Evolutionary conservation across 345 rosid genomes (phyloP), one percentile per base, ranked within the genome.

Genomic region (Arabis alpina): DNA sequence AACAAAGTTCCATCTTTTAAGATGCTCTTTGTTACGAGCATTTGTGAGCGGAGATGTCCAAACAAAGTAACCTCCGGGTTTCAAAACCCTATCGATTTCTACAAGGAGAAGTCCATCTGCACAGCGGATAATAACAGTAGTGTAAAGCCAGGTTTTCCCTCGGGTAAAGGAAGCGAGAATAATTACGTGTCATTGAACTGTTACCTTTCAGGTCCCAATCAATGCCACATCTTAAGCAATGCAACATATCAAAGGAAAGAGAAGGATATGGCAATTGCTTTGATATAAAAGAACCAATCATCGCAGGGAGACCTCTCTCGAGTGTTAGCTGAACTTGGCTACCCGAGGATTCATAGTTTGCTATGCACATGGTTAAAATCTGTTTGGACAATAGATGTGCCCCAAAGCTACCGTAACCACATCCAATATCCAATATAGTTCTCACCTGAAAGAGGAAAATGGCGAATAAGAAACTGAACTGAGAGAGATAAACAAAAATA

Each of bases 341-440:
- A 66, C 99, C 99, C 3, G 98, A 84, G 32, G 97, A 76, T 80
- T 95, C 99, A 65, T 88, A 90, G 79, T 88, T 81, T 8, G 99
- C 99, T 48, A 95, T 83, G 85, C 99, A 95, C 96, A 95, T 84
- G 5, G 99, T 90, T 71, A 95, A 75, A 41, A 95, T 82, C 57
- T 86, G 88, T 54, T 86, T 88, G 5, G 96, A 87, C 28, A 82
- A 81, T 45, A 92, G 88, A 84, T 92, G 99, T 23, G 99, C 99
- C 44, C 99, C 99, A 77, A 90, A 95, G 87, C 99, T 95, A 64
- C 99, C 98, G 64, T 90, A 95, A 75, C 99, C 99, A 74, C 99
- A 95, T 67, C 98, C 99, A 75, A 95, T 86, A 77, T 95, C 99
- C 84, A 95, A 84, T 50, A 95, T 83, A 59, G 94, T 90, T 79